A percentile compares a stretch with the other conserved stretches of the same genome.
Evolutionary conservation across 495 filamentous ascomycete species (phyloP).

Genomic region (Penicillium paradoxum): DNA sequence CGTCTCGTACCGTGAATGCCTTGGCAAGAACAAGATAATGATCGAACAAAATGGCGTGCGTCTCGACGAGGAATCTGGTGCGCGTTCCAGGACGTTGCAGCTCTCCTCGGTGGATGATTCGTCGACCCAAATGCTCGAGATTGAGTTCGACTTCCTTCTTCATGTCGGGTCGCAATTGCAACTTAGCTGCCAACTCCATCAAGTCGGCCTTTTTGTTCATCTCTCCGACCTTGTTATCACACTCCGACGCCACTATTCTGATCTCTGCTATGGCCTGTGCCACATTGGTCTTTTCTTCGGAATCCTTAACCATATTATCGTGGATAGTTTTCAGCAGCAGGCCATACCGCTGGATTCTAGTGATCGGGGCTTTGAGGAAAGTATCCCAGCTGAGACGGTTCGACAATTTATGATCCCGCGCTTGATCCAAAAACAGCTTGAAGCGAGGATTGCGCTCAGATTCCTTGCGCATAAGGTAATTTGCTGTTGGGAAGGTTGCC

Average conservation of each 20-base stretch:
- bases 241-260: slow-evolving; percentile 84
- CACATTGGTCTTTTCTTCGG: slow-evolving; percentile 86
- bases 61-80: slow-evolving; percentile 89
- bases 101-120: slow-evolving; percentile 85
- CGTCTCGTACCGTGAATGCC: slow-evolving; percentile 61
- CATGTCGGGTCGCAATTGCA: slow-evolving; percentile 83
- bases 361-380: slow-evolving; percentile 90
- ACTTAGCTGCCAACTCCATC: slow-evolving; percentile 73
- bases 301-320: slow-evolving; percentile 76
- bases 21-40: slow-evolving; percentile 96
- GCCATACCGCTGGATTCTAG: slow-evolving; percentile 83
- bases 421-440: slow-evolving; percentile 75
- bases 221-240: slow-evolving; percentile 90
- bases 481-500: slow-evolving; percentile 77
- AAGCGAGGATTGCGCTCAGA: slow-evolving; percentile 80
- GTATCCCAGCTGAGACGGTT: slow-evolving; percentile 89
- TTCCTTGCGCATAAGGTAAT: slow-evolving; percentile 79
- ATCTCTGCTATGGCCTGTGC: slow-evolving; percentile 90
- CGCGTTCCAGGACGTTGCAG: slow-evolving; percentile 76
- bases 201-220: slow-evolving; percentile 88
- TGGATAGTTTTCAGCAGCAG: slow-evolving; percentile 78
- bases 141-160: slow-evolving; percentile 78
- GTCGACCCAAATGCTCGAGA: slow-evolving; percentile 83
- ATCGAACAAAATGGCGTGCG: slow-evolving; percentile 88
- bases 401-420: slow-evolving; percentile 72